phyloP scores from a whole-genome alignment of 768 basidiomycete species.

The Leucogyrophana mollusca region DNA sequence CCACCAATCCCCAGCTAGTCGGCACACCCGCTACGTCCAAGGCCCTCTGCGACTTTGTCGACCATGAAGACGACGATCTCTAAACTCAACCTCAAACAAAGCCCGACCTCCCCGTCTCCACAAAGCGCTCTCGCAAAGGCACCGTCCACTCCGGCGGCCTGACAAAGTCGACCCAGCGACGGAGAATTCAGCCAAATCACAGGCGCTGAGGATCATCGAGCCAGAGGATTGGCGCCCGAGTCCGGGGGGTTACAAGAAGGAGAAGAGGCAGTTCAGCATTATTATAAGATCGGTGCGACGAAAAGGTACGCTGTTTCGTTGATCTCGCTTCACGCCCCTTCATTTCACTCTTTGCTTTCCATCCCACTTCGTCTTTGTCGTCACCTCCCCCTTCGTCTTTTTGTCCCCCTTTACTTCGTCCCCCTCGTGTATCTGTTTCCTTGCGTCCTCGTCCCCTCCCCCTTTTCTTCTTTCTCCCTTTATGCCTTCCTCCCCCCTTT shows the following conservation, averaged over 20 bases:
- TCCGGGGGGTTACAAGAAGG: slow-evolving; percentile 94
- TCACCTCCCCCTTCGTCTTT: too few relatives aligned
- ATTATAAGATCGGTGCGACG: slow-evolving; percentile 98
- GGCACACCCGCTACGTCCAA: slow-evolving; percentile 55
- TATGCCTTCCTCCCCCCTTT: not conserved
- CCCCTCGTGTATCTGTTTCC: too few relatives aligned
- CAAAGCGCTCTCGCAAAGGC: slow-evolving; percentile 56
- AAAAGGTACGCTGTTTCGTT: slow-evolving; percentile 83
- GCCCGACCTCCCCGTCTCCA: too few relatives aligned
- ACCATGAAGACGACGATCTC: slow-evolving; percentile 33
- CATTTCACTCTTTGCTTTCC: too few relatives aligned
- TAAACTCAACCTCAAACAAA: too few relatives aligned
- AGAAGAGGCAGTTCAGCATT: slow-evolving; percentile 93
- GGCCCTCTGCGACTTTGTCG: too few relatives aligned
- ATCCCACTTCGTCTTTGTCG: too few relatives aligned
- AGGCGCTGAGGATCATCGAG: slow-evolving; percentile 72
- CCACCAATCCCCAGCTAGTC: slow-evolving; percentile 78
- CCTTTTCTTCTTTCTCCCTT: not conserved
- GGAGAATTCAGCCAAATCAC: slow-evolving; percentile 10
- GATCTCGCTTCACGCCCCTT: too few relatives aligned
- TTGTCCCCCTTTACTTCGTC: too few relatives aligned
- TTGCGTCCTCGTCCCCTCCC: too few relatives aligned
- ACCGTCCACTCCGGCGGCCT: slow-evolving; percentile 75
- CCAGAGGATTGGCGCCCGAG: too few relatives aligned
- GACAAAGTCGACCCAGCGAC: slow-evolving; percentile 17